phyloP scores from a whole-genome alignment of 352 stramenopile species.

The Pythium angustatum region DNA sequence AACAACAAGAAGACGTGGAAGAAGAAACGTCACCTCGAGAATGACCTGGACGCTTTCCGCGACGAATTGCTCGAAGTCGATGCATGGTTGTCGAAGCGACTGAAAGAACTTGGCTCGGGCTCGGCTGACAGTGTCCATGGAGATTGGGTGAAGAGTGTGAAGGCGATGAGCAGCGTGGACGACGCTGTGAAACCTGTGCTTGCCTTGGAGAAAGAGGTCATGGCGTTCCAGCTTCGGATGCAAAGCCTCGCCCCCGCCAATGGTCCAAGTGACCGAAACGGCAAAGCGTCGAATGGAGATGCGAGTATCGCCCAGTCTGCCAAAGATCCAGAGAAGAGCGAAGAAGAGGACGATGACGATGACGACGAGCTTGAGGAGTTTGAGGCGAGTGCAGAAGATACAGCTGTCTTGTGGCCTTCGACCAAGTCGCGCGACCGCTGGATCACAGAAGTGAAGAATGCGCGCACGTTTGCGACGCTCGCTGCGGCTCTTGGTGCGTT shows the following conservation, averaged over 20 bases:
- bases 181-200: constrained; percentile 52
- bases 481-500: constrained; percentile 62
- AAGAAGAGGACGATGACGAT: constrained; percentile 69
- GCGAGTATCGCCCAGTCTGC: background rate
- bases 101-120: constrained; percentile 60
- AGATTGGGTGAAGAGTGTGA: constrained; percentile 55
- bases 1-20: constrained; percentile 59
- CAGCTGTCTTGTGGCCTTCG: constrained; percentile 67
- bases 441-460: constrained; percentile 61
- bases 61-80: constrained; percentile 61
- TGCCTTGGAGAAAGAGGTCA: constrained; percentile 65
- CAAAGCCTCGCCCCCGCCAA: constrained; percentile 25
- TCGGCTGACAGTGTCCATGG: constrained; percentile 53
- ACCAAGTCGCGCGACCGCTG: constrained; percentile 70
- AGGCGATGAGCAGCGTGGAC: constrained; percentile 34
- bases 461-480: constrained; percentile 51
- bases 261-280: constrained; percentile 19
- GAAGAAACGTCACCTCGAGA: constrained; percentile 44
- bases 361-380: constrained; percentile 73
- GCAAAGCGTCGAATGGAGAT: constrained; percentile 19
- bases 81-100: constrained; percentile 57
- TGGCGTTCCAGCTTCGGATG: constrained; percentile 43
- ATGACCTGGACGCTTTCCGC: constrained; percentile 52
- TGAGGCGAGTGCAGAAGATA: constrained; percentile 59
- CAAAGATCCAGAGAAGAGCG: constrained; percentile 59